A percentile compares a stretch with the other conserved stretches of the same genome.
These are phyloP conservation scores for Claviceps pazoutovae DNA, from an alignment of 2,329 filamentous ascomycete species.

Conservation along the genomic window DNA sequence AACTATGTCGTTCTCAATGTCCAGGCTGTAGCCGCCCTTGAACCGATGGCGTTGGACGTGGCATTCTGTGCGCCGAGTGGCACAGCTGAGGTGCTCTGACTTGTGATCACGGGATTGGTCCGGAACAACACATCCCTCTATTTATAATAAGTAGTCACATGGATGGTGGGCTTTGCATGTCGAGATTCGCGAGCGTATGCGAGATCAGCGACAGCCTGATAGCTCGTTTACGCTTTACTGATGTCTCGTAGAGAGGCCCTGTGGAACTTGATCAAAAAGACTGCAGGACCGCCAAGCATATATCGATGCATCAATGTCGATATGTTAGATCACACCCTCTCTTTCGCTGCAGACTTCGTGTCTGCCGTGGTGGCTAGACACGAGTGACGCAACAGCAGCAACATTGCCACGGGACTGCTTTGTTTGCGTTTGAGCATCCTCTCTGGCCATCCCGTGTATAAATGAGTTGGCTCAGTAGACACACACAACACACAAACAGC, in stretches of 20 bases:
- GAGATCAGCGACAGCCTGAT: not conserved
- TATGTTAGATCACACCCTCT: too few relatives aligned
- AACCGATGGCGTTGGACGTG: not conserved
- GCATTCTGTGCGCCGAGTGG: not conserved
- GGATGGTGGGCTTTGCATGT: not conserved
- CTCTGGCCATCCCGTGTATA: not conserved
- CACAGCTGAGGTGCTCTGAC: not conserved
- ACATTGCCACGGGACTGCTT: not conserved
- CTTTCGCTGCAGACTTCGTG: constrained; percentile 1
- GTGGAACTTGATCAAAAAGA: not conserved
- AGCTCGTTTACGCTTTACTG: not conserved
- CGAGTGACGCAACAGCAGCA: not conserved
- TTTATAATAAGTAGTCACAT: too few relatives aligned
- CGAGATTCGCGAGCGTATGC: not conserved
- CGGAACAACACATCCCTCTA: too few relatives aligned
- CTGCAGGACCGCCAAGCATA: not conserved
- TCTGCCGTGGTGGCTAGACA: constrained; percentile 1
- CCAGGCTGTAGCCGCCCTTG: not conserved
- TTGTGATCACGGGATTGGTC: too few relatives aligned
- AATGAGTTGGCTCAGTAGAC: not conserved
- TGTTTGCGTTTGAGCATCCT: not conserved
- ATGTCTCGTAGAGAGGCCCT: not conserved
- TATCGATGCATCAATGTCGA: not conserved
- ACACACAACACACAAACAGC: not conserved
- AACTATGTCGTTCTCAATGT: too few relatives aligned